Conservation (phyloP, 2,329 filamentous ascomycete species). For the Penicillium sp. region DNA sequence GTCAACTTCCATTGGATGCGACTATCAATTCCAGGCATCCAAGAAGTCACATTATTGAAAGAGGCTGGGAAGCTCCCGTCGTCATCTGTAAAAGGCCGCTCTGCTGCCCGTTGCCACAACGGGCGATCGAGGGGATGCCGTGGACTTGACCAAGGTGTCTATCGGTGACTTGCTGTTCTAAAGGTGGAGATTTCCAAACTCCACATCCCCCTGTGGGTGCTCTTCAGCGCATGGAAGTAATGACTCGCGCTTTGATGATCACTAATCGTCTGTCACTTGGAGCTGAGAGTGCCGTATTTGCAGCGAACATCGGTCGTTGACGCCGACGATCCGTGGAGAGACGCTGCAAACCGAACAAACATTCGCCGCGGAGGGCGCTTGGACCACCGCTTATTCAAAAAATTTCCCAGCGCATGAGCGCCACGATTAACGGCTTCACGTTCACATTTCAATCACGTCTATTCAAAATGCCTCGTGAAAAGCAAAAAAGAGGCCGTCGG, state of each 20-base stretch:
- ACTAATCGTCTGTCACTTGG: not conserved
- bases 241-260: not conserved
- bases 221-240: not conserved
- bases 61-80: too few relatives aligned
- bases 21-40: too few relatives aligned
- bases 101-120: too few relatives aligned
- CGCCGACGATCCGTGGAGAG: not conserved
- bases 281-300: too few relatives aligned
- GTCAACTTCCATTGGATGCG: too few relatives aligned
- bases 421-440: not conserved
- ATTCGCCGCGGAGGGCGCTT: slow-evolving; percentile 23
- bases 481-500: slow-evolving; percentile 43
- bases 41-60: too few relatives aligned
- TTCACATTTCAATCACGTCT: slow-evolving; percentile 6
- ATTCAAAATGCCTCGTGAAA: slow-evolving; percentile 41
- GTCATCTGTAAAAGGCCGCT: too few relatives aligned
- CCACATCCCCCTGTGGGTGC: too few relatives aligned
- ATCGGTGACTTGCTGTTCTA: too few relatives aligned
- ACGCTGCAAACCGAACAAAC: slow-evolving; percentile 31
- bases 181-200: too few relatives aligned
- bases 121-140: too few relatives aligned
- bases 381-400: slow-evolving; percentile 36
- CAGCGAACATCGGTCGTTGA: not conserved
- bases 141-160: too few relatives aligned
- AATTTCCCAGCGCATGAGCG: slow-evolving; percentile 16